Conservation (phyloP, 163 green algal genomes). For the Prototheca stagnorum region DNA sequence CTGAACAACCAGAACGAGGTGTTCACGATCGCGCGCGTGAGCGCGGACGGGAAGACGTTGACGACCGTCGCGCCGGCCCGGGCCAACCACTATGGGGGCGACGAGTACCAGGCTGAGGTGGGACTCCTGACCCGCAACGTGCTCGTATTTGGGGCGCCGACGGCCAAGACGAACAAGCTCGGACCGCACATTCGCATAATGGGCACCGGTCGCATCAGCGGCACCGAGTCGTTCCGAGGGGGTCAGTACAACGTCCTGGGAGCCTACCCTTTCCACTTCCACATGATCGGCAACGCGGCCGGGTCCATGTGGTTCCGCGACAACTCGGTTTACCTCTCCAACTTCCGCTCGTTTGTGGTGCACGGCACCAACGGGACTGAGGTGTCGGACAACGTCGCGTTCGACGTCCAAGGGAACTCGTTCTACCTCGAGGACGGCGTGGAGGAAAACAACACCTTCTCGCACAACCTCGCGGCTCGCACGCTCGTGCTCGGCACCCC, state of each 20-base stretch:
- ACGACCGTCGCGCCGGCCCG: slow-evolving; percentile 1
- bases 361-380: slow-evolving; percentile 10
- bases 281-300: slow-evolving; percentile 19
- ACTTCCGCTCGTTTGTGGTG: slow-evolving; percentile 16
- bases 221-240: slow-evolving; percentile 25
- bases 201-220: slow-evolving; percentile 23
- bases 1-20: slow-evolving; percentile 36
- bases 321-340: slow-evolving; percentile 27
- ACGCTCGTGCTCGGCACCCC: slow-evolving; percentile 35
- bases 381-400: slow-evolving; percentile 14
- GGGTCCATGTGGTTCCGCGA: slow-evolving; percentile 21
- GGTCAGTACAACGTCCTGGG: slow-evolving; percentile 35
- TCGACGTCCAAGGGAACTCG: slow-evolving; percentile 11
- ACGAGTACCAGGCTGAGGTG: slow-evolving; percentile 40
- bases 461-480: slow-evolving; percentile 42
- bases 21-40: slow-evolving; percentile 10
- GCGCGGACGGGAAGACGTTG: slow-evolving; percentile 7
- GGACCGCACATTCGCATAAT: slow-evolving; percentile 23
- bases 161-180: neutral
- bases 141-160: slow-evolving; percentile 10
- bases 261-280: slow-evolving; percentile 45
- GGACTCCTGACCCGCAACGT: slow-evolving; percentile 32
- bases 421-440: slow-evolving; percentile 23
- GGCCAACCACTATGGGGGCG: slow-evolving; percentile 28
- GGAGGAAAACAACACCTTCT: slow-evolving; percentile 26